Conservation (phyloP, 441 rosid genomes). For the Euphorbia schlechtendalii region DNA sequence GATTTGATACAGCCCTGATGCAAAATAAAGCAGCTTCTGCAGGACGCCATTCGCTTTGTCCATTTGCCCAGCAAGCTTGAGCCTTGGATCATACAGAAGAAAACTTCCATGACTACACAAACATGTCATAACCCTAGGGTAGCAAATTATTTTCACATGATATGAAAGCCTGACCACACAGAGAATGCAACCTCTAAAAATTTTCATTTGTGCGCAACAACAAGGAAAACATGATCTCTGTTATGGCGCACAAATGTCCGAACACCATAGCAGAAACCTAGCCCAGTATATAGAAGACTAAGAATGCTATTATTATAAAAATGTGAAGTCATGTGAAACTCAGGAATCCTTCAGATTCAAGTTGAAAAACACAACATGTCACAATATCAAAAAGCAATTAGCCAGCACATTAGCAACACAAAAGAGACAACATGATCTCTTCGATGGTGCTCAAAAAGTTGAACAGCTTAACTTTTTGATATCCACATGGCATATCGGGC, state of each 20-base stretch:
- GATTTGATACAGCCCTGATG: slow-evolving; percentile 82
- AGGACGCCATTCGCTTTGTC: slow-evolving; percentile 73
- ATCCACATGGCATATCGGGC: background rate
- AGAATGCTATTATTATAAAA: too few species aligned
- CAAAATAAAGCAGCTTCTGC: slow-evolving; percentile 99
- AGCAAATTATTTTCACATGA: slow-evolving; percentile 8
- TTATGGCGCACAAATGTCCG: background rate
- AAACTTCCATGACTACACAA: slow-evolving; percentile 7
- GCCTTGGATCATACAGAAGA: slow-evolving; percentile 21
- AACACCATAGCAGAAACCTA: background rate
- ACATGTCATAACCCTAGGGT: background rate
- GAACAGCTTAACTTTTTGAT: background rate
- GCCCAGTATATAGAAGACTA: background rate
- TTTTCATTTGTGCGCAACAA: background rate
- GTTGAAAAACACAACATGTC: background rate
- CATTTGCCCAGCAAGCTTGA: slow-evolving; percentile 65
- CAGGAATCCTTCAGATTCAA: slow-evolving; percentile 7
- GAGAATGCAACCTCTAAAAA: background rate
- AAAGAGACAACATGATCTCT: slow-evolving; percentile 3
- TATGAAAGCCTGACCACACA: background rate
- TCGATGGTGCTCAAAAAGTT: background rate
- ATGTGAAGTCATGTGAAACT: background rate
- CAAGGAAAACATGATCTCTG: background rate
- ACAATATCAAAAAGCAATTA: background rate
- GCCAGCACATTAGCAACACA: background rate